Percentiles rank a stretch among this genome's conserved stretches.
These are phyloP conservation scores for Trichoderma oligosporum DNA, from an alignment of 2,329 filamentous ascomycete species.

Conservation along the genomic window DNA sequence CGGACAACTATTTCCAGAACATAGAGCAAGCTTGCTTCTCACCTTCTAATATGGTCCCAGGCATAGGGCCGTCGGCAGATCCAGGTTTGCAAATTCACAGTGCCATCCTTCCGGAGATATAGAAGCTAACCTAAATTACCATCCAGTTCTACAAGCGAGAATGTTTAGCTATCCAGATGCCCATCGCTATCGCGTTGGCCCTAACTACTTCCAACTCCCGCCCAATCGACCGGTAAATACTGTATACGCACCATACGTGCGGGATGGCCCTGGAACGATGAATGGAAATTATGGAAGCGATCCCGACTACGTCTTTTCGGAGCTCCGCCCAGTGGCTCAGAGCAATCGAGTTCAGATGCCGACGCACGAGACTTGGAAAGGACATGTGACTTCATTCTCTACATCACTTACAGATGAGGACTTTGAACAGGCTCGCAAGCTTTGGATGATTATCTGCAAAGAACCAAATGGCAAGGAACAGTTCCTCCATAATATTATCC, in stretches of 20 bases:
- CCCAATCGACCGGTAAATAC: constrained; percentile 36
- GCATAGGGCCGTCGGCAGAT: neutral
- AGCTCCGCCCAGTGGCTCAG: constrained; percentile 30
- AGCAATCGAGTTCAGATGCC: constrained; percentile 45
- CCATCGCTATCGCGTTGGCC: neutral
- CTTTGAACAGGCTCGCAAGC: constrained; percentile 46
- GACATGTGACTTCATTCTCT: constrained; percentile 43
- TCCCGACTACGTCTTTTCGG: constrained; percentile 48
- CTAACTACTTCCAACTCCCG: neutral
- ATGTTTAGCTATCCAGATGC: neutral
- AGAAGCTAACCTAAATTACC: too few relatives aligned
- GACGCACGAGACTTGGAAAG: constrained; percentile 47
- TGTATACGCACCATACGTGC: constrained; percentile 63
- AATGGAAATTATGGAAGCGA: constrained; percentile 62
- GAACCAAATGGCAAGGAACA: neutral
- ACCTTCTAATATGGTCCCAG: neutral
- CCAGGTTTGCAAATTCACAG: neutral
- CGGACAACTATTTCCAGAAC: neutral
- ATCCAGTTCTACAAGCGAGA: neutral
- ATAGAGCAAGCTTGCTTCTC: neutral
- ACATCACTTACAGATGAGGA: constrained; percentile 46
- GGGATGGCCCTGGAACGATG: constrained; percentile 67
- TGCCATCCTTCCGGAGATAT: too few relatives aligned
- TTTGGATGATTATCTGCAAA: constrained; percentile 47
- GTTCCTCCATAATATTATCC: constrained; percentile 1